Evolutionary conservation across 192 early-diverging fungal species (phyloP).

Genomic region (Obelidium mucronatum): DNA sequence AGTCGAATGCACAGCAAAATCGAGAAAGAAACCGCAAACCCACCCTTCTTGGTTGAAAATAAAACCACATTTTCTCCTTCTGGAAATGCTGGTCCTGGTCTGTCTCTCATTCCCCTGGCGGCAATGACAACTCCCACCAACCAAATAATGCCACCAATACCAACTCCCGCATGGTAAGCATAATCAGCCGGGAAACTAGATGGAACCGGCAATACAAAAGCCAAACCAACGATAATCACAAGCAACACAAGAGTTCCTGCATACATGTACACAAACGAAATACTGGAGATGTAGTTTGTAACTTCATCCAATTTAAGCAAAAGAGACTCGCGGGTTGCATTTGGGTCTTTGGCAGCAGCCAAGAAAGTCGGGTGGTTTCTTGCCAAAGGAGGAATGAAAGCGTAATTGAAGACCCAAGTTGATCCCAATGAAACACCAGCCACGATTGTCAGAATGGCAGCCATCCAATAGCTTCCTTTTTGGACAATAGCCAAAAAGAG

Average conservation of each 20-base stretch:
- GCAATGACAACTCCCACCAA: background rate
- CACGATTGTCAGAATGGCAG: background rate
- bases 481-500: constrained; percentile 16
- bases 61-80: constrained; percentile 35
- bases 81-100: constrained; percentile 43
- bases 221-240: constrained; percentile 21
- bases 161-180: constrained; percentile 23
- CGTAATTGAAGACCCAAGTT: constrained; percentile 31
- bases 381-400: constrained; percentile 26
- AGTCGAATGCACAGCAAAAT: no score
- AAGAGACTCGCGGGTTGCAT: background rate
- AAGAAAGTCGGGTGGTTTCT: constrained; percentile 28
- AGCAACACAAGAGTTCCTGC: constrained; percentile 11
- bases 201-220: background rate
- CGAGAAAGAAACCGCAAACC: background rate
- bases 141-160: constrained; percentile 17
- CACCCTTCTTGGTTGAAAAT: constrained; percentile 34
- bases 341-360: background rate
- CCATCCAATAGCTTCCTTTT: background rate
- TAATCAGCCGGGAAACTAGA: constrained; percentile 36
- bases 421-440: constrained; percentile 8
- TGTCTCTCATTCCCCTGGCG: background rate
- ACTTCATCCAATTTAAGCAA: constrained; percentile 18
- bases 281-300: constrained; percentile 35
- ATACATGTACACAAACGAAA: constrained; percentile 28